These are phyloP conservation scores for Alisma plantagoaquatica DNA, from an alignment of 106 monocot species.

Conservation along the genomic window DNA sequence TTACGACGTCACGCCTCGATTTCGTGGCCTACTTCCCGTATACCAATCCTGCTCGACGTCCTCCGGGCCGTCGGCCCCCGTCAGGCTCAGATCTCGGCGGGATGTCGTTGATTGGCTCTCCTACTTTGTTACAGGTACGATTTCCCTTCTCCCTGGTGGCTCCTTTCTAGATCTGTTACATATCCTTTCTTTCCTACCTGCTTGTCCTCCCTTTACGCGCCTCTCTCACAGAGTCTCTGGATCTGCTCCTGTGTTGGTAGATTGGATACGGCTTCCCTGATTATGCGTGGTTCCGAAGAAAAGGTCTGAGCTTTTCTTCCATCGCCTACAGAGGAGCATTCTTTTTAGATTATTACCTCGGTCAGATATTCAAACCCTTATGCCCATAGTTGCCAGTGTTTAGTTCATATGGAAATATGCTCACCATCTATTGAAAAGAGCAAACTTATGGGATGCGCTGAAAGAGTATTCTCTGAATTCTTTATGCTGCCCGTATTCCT, in stretches of 20 bases:
- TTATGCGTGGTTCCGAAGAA: too few relatives aligned
- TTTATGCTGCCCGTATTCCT: too few relatives aligned
- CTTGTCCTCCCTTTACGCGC: neutral
- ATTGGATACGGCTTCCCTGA: neutral
- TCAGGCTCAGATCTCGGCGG: conserved; percentile 37
- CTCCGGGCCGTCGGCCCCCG: neutral
- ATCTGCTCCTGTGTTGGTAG: neutral
- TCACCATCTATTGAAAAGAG: too few relatives aligned
- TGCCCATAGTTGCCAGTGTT: too few relatives aligned
- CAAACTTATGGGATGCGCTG: too few relatives aligned
- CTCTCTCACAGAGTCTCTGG: neutral
- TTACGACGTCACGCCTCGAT: conserved; percentile 43
- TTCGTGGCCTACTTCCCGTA: conserved; percentile 20
- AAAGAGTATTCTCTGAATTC: too few relatives aligned
- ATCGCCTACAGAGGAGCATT: too few relatives aligned
- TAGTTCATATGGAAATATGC: too few relatives aligned
- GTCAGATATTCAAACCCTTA: too few relatives aligned
- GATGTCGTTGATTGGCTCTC: conserved; percentile 92
- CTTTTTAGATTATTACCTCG: too few relatives aligned
- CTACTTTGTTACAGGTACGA: conserved; percentile 56
- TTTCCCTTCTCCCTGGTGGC: neutral
- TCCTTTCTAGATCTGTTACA: neutral
- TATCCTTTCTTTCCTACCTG: neutral
- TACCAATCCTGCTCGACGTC: neutral
- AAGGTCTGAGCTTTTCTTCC: too few relatives aligned